Conservation (phyloP, 2,329 filamentous ascomycete genomes). For the Kalmusia sp. region DNA sequence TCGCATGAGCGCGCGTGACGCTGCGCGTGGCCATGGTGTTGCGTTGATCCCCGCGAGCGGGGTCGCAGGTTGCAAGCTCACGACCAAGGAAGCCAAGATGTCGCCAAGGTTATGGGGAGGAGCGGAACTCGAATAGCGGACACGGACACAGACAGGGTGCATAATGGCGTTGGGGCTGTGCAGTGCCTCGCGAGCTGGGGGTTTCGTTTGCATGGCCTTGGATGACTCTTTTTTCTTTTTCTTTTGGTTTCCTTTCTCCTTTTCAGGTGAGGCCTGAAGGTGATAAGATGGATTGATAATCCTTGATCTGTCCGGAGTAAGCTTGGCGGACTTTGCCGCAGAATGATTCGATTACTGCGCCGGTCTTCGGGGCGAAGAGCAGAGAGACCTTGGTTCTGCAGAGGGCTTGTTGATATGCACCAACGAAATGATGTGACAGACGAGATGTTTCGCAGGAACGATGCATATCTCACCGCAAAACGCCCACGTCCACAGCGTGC, state of each 20-base stretch:
- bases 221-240: no score
- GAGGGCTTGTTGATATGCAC: neutral
- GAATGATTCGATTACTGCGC: neutral
- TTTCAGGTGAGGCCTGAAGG: neutral
- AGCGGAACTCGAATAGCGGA: conserved; percentile 11
- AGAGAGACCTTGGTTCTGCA: neutral
- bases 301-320: neutral
- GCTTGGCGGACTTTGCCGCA: neutral
- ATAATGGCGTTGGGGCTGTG: conserved; percentile 8
- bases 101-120: conserved; percentile 5
- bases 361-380: neutral
- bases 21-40: neutral
- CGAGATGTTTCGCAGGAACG: neutral
- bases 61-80: neutral
- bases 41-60: neutral
- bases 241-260: neutral
- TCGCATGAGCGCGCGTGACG: neutral
- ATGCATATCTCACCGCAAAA: conserved; percentile 3
- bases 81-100: conserved; percentile 2
- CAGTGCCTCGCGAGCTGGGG: neutral
- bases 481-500: neutral
- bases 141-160: neutral
- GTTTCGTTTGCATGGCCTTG: neutral
- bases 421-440: conserved; percentile 1
- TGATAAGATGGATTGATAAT: conserved; percentile 3